Evolutionary conservation across 1,139 yeast species (phyloP), one percentile per base, ranked within the genome.

Genomic region (Taiozyma sp.): DNA sequence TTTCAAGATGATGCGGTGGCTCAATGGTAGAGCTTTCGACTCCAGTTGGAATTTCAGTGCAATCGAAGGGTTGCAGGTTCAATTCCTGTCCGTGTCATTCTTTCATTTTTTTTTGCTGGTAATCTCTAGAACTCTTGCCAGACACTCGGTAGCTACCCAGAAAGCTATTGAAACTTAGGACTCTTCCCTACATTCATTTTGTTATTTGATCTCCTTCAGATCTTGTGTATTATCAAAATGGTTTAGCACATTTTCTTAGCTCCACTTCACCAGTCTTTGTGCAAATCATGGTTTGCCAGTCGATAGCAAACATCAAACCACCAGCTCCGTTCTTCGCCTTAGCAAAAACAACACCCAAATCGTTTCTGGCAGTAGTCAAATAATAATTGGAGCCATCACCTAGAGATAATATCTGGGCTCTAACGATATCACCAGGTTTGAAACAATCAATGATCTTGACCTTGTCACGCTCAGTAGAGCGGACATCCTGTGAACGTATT

Each of bases 301-400:
- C 98, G 40, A 90, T 69, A 3, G 99, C 96, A 61, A 83, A 86
- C 93, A 95, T 83, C 54, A 85, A 71, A 47, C 80, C 83, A 2
- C 97, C 97, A 10, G 85, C 80, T 4, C 90, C 87, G 48, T 77
- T 79, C 53, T 75, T 76, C 46, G 81, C 75, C 59, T 76, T 82
- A 10, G 99, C 98, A 67, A 91, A 88, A 1, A 95, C 83, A 3
- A 93, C 99, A 2, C 99, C 99, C 48, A 91, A 74, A 61, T 93
- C 97, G 67, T 93, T 89, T 58, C 85, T 75, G 3, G 97, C 96
- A 0, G 99, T 95, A 7, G 90, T 79, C 57, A 95, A 74, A 67
- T 90, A 93, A 65, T 91, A 95, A 63, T 89, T 88, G 14, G 85
- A 77, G 8, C 98, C 98, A 68, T 95, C 99, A 50, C 99, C 99